Percentiles rank a stretch among this genome's conserved stretches.
Conservation (phyloP, 2,329 filamentous ascomycete genomes). For the Truncatella angustata region DNA sequence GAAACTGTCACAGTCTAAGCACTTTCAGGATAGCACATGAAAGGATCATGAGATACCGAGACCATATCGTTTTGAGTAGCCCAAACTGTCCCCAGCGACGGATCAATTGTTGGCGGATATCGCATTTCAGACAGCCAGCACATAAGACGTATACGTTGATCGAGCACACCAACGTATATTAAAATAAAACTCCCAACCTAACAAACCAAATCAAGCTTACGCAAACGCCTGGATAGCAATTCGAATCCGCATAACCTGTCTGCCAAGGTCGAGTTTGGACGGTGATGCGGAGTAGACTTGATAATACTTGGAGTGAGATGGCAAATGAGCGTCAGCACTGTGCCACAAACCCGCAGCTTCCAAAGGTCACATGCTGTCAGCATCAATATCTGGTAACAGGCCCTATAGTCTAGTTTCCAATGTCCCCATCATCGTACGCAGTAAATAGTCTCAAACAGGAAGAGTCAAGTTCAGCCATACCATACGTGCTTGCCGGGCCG, state of each 20-base stretch:
- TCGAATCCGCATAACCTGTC: not conserved
- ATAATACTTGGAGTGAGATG: not conserved
- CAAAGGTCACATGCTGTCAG: constrained; percentile 1
- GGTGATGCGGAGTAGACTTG: not conserved
- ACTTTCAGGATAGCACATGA: not conserved
- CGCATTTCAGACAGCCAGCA: too few species aligned
- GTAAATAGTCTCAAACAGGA: not conserved
- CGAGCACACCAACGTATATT: too few species aligned
- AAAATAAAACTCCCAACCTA: too few species aligned
- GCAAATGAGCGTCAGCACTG: not conserved
- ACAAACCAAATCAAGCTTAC: too few species aligned
- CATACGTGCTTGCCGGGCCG: not conserved
- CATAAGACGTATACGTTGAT: too few species aligned
- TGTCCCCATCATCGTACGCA: not conserved
- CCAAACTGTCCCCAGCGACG: too few species aligned
- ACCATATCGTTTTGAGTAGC: too few species aligned
- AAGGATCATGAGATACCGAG: not conserved
- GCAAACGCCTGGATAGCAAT: not conserved
- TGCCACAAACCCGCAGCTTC: not conserved
- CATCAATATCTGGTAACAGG: too few species aligned
- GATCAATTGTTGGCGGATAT: too few species aligned
- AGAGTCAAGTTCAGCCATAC: not conserved
- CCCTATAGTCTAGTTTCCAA: too few species aligned
- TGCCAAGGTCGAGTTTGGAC: not conserved
- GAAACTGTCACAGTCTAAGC: constrained; percentile 1